Evolutionary conservation across 345 rosid genomes (phyloP).

Genomic region (Populus alba): DNA sequence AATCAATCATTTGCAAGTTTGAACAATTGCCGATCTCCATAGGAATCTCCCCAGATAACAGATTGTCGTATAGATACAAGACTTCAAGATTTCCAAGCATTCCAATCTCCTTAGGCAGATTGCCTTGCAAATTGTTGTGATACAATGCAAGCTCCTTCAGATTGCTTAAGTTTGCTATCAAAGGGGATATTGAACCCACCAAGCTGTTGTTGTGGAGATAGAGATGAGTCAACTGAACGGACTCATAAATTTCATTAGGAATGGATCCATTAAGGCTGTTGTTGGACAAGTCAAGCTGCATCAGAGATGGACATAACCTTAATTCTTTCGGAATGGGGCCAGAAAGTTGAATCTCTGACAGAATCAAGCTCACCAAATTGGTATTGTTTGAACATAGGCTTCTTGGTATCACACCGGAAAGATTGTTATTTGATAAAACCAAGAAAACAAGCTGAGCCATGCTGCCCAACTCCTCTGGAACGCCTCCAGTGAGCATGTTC

Average conservation of each 20-base stretch:
- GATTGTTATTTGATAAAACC: slow-evolving; percentile 56
- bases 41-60: slow-evolving; percentile 65
- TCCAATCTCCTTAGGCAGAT: slow-evolving; percentile 63
- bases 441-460: slow-evolving; percentile 59
- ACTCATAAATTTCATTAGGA: slow-evolving; percentile 52
- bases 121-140: slow-evolving; percentile 71
- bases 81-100: slow-evolving; percentile 52
- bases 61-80: slow-evolving; percentile 73
- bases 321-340: slow-evolving; percentile 69
- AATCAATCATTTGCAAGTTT: slow-evolving; percentile 63
- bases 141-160: slow-evolving; percentile 65
- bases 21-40: slow-evolving; percentile 84
- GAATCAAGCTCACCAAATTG: slow-evolving; percentile 43
- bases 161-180: slow-evolving; percentile 60
- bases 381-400: slow-evolving; percentile 55
- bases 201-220: slow-evolving; percentile 89
- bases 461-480: slow-evolving; percentile 71
- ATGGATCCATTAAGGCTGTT: slow-evolving; percentile 67
- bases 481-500: slow-evolving; percentile 62
- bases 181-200: slow-evolving; percentile 62
- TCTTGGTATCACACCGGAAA: slow-evolving; percentile 57
- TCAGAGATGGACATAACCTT: slow-evolving; percentile 53
- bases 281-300: slow-evolving; percentile 76
- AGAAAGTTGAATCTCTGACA: slow-evolving; percentile 55
- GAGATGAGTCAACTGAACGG: slow-evolving; percentile 54